Percentiles rank a stretch among this genome's conserved stretches.
Conservation (phyloP, 2,329 filamentous ascomycete species). For the Cladosporium sp. region DNA sequence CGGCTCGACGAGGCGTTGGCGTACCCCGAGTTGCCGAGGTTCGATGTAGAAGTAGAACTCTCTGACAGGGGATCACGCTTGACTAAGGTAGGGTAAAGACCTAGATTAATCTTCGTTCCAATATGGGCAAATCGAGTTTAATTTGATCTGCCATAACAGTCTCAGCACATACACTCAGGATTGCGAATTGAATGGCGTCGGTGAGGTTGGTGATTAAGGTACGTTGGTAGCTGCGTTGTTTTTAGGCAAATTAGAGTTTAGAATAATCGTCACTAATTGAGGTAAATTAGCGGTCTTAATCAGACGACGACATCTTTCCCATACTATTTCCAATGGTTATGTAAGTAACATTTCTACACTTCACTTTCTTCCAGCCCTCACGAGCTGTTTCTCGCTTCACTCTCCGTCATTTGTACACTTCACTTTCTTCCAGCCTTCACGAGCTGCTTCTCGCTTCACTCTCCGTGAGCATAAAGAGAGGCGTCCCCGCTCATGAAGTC, state of each 20-base stretch:
- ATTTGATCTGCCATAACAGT: too few relatives aligned
- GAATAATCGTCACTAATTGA: background rate
- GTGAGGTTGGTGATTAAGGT: too few relatives aligned
- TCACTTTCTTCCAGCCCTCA: background rate
- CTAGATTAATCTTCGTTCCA: too few relatives aligned
- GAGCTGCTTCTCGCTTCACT: background rate
- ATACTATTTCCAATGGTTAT: slow-evolving; percentile 7
- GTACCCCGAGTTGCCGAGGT: too few relatives aligned
- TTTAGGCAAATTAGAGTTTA: background rate
- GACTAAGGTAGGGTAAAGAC: too few relatives aligned
- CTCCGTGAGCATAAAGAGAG: slow-evolving; percentile 29
- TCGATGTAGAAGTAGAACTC: too few relatives aligned
- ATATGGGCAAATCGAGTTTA: too few relatives aligned
- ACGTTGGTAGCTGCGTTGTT: too few relatives aligned
- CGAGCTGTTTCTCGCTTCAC: background rate
- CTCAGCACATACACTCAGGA: too few relatives aligned
- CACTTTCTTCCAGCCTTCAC: background rate
- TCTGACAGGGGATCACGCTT: too few relatives aligned
- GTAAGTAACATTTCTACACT: background rate
- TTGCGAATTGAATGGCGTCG: too few relatives aligned
- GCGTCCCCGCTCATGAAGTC: slow-evolving; percentile 31
- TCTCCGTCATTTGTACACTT: background rate
- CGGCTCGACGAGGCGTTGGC: too few relatives aligned
- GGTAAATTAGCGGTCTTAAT: background rate
- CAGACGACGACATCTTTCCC: background rate